Evolutionary conservation across 83 land plant species (phyloP).

Genomic region (Picea abies): DNA sequence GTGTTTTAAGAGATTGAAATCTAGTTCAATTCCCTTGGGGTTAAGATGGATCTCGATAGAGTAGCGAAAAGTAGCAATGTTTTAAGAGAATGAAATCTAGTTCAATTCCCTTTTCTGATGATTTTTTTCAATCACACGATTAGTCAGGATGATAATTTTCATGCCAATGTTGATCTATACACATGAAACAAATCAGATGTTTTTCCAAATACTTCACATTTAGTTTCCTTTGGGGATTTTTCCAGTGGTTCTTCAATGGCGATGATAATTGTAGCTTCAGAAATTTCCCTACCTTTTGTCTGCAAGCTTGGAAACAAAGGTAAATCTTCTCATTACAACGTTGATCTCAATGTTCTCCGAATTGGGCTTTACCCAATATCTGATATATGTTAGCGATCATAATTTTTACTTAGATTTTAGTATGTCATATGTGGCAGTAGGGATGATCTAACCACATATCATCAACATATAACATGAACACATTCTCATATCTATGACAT

Average conservation of each 20-base stretch:
- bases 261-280: conserved; percentile 62
- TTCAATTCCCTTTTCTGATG: too few relatives aligned
- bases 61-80: too few relatives aligned
- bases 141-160: too few relatives aligned
- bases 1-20: too few relatives aligned
- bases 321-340: conserved; percentile 7
- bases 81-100: too few relatives aligned
- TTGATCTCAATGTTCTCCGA: too few relatives aligned
- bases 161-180: background rate
- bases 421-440: conserved; percentile 21
- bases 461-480: conserved; percentile 8
- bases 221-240: conserved; percentile 61
- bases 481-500: too few relatives aligned
- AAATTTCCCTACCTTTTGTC: conserved; percentile 64
- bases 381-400: background rate
- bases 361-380: background rate
- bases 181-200: conserved; percentile 57
- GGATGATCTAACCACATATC: conserved; percentile 24
- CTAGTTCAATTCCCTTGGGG: too few relatives aligned
- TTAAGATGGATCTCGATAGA: too few relatives aligned
- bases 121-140: too few relatives aligned
- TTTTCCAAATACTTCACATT: conserved; percentile 43
- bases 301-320: conserved; percentile 51
- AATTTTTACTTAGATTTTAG: conserved; percentile 31
- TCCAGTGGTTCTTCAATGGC: conserved; percentile 74